A percentile compares a stretch with the other conserved stretches of the same genome.
Conservation (phyloP, 2,329 filamentous ascomycete genomes). For the Phialophora verrucosa region DNA sequence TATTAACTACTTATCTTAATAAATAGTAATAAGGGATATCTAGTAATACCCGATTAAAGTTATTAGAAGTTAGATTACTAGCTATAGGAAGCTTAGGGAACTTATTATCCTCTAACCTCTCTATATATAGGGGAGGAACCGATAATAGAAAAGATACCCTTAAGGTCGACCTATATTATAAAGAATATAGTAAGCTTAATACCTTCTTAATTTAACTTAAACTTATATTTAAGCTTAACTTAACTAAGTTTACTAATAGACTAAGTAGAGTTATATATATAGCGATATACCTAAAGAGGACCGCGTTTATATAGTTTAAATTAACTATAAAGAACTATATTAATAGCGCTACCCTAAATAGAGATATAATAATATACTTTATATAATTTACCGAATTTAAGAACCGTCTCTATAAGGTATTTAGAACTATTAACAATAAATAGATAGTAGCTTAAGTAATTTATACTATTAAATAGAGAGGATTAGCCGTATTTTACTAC, state of each 20-base stretch:
- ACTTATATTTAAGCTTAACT: background rate
- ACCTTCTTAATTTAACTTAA: slow-evolving; percentile 1
- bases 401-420: background rate
- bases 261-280: background rate
- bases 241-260: background rate
- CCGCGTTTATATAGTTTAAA: background rate
- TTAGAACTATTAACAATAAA: background rate
- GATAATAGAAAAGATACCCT: background rate
- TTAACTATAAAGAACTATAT: background rate
- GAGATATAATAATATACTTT: background rate
- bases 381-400: background rate
- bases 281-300: background rate
- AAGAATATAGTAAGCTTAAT: background rate
- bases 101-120: background rate
- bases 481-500: background rate
- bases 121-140: background rate
- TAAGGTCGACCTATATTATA: background rate
- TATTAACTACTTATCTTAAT: background rate
- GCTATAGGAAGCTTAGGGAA: background rate
- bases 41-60: background rate
- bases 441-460: background rate
- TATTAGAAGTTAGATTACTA: background rate
- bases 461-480: background rate
- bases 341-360: background rate
- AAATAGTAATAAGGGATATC: background rate